phyloP scores from a whole-genome alignment of 306 rosid species.

The Inga oerstediana region DNA sequence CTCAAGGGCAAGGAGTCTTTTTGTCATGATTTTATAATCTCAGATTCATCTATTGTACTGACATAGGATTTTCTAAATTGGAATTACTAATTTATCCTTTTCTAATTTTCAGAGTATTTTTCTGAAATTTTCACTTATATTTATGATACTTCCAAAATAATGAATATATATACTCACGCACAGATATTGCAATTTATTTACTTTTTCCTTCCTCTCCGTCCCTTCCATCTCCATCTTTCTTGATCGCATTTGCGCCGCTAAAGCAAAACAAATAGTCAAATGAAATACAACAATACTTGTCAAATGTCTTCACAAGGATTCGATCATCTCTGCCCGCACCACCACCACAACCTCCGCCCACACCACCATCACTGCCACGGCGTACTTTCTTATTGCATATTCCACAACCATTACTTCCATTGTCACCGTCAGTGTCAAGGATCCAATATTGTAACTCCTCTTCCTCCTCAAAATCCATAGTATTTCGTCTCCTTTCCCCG shows the following conservation, averaged over 20 bases:
- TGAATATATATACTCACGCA: too few relatives aligned
- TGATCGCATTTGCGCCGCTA: too few relatives aligned
- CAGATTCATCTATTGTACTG: too few relatives aligned
- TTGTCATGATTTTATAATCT: too few relatives aligned
- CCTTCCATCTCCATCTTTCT: not conserved
- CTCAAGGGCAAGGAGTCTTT: too few relatives aligned
- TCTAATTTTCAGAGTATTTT: too few relatives aligned
- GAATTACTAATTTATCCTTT: too few relatives aligned
- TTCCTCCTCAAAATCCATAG: slow-evolving; percentile 21
- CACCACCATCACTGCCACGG: slow-evolving; percentile 14
- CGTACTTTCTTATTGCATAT: slow-evolving; percentile 33
- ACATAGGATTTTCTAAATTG: too few relatives aligned
- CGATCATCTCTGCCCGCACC: not conserved
- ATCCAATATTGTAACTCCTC: not conserved
- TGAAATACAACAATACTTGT: not conserved
- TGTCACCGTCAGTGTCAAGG: not conserved
- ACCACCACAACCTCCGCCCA: not conserved
- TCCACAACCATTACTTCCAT: slow-evolving; percentile 28
- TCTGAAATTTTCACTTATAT: too few relatives aligned
- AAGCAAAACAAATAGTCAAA: not conserved
- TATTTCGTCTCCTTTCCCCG: not conserved
- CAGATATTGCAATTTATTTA: too few relatives aligned
- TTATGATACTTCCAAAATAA: too few relatives aligned
- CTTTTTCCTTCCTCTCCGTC: too few relatives aligned
- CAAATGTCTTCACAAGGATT: slow-evolving; percentile 18